These are phyloP conservation scores for Verticillium tricorpus DNA, from an alignment of 2,329 filamentous ascomycete genomes.

Conservation along the genomic window DNA sequence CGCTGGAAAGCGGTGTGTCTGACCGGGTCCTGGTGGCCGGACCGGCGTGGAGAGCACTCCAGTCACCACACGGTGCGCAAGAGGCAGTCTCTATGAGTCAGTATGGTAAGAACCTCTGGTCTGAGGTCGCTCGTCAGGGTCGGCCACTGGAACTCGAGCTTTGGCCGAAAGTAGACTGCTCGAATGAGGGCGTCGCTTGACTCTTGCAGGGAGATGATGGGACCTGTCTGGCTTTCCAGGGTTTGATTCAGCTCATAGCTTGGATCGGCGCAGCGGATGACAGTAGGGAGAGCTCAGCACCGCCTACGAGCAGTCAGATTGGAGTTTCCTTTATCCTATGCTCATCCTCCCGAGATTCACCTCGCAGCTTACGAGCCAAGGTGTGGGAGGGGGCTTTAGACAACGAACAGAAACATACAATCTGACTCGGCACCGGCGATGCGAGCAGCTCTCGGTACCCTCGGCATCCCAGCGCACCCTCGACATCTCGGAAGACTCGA, in stretches of 20 bases:
- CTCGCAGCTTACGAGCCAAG: slow-evolving; percentile 4
- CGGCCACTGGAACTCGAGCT: slow-evolving; percentile 59
- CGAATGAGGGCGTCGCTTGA: slow-evolving; percentile 21
- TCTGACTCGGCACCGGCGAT: slow-evolving; percentile 25
- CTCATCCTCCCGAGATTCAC: slow-evolving; percentile 2
- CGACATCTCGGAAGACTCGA: slow-evolving; percentile 1
- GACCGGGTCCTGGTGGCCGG: slow-evolving; percentile 32
- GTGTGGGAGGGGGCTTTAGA: slow-evolving; percentile 33
- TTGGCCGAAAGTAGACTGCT: slow-evolving; percentile 41
- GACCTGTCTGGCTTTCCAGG: slow-evolving; percentile 14
- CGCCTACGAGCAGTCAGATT: slow-evolving; percentile 46
- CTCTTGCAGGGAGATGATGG: slow-evolving; percentile 12
- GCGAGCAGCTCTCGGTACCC: slow-evolving; percentile 41
- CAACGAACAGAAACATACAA: slow-evolving; percentile 41
- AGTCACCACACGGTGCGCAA: slow-evolving; percentile 53
- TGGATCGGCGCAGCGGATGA: slow-evolving; percentile 7
- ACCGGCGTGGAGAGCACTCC: slow-evolving; percentile 49
- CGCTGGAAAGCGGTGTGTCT: slow-evolving; percentile 47
- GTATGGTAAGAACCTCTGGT: slow-evolving; percentile 68
- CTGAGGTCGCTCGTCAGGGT: slow-evolving; percentile 72
- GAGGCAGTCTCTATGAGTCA: slow-evolving; percentile 67
- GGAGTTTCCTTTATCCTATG: slow-evolving; percentile 4
- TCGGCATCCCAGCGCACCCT: slow-evolving; percentile 19
- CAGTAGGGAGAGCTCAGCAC: slow-evolving; percentile 38
- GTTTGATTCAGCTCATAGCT: slow-evolving; percentile 14